phyloP scores from a whole-genome alignment of 345 rosid species.

The Hypericum perforatum region DNA sequence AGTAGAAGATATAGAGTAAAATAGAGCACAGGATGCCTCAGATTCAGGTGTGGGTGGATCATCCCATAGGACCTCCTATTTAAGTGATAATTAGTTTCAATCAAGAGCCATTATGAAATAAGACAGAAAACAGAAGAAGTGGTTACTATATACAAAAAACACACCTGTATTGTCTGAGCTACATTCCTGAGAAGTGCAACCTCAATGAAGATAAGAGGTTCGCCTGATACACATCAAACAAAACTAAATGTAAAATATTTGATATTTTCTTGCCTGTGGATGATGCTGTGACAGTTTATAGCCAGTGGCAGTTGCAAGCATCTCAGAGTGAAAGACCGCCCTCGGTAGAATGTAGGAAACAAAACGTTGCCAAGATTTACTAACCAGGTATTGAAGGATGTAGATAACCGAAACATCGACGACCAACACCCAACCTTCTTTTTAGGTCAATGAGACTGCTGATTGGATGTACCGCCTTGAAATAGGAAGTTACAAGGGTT shows the following conservation, averaged over 20 bases:
- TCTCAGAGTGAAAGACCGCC: neutral
- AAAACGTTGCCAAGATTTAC: slow-evolving; percentile 11
- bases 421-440: slow-evolving; percentile 79
- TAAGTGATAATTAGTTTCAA: neutral
- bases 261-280: no score
- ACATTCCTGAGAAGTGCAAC: slow-evolving; percentile 77
- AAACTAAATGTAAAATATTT: neutral
- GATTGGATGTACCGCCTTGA: slow-evolving; percentile 93
- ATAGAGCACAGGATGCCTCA: slow-evolving; percentile 74
- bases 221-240: slow-evolving; percentile 38
- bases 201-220: slow-evolving; percentile 95
- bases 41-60: slow-evolving; percentile 72
- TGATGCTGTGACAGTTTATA: no score
- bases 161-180: slow-evolving; percentile 77
- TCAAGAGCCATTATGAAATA: slow-evolving; percentile 6
- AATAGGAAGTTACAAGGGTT: slow-evolving; percentile 6
- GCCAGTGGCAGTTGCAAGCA: no score
- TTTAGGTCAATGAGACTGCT: slow-evolving; percentile 84
- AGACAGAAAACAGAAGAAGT: neutral
- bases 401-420: slow-evolving; percentile 81
- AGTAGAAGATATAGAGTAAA: slow-evolving; percentile 95
- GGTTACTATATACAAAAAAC: slow-evolving; percentile 3
- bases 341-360: neutral
- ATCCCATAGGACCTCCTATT: slow-evolving; percentile 94
- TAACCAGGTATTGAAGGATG: slow-evolving; percentile 90